Percentiles rank a stretch among this genome's conserved stretches.
Conservation (phyloP, 2,329 filamentous ascomycete genomes). For the Tothia fuscella region DNA sequence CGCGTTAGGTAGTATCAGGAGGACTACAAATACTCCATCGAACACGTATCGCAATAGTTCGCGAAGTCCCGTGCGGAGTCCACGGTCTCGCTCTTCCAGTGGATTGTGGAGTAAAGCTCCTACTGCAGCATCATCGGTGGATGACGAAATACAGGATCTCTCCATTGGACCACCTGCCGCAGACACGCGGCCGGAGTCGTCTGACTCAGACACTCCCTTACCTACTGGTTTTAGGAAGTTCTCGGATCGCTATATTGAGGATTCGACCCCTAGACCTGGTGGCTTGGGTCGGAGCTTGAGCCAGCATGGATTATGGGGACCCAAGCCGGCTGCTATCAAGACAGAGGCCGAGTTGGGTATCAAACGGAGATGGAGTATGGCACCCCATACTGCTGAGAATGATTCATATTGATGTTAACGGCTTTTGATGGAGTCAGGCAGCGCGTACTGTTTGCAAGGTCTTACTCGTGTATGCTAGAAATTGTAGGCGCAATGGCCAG, state of each 20-base stretch:
- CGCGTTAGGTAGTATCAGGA: constrained; percentile 28
- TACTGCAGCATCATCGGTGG: constrained; percentile 10
- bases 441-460: too few relatives aligned
- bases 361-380: constrained; percentile 34
- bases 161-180: constrained; percentile 4
- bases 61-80: constrained; percentile 15
- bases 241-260: constrained; percentile 18
- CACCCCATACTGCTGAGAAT: too few relatives aligned
- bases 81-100: constrained; percentile 16
- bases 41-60: constrained; percentile 17
- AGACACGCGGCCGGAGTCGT: background rate
- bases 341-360: constrained; percentile 20
- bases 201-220: constrained; percentile 10
- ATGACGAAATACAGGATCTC: constrained; percentile 3
- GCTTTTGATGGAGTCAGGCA: too few relatives aligned
- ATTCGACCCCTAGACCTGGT: constrained; percentile 18
- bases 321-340: background rate
- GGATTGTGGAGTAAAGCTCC: constrained; percentile 30
- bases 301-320: constrained; percentile 9
- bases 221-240: constrained; percentile 12
- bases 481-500: too few relatives aligned
- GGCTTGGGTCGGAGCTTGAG: constrained; percentile 15
- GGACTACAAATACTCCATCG: constrained; percentile 20
- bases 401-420: too few relatives aligned
- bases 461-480: too few relatives aligned